Evolutionary conservation across 208 protist genomes (phyloP).

Genomic region (Naegleria fowleri): DNA sequence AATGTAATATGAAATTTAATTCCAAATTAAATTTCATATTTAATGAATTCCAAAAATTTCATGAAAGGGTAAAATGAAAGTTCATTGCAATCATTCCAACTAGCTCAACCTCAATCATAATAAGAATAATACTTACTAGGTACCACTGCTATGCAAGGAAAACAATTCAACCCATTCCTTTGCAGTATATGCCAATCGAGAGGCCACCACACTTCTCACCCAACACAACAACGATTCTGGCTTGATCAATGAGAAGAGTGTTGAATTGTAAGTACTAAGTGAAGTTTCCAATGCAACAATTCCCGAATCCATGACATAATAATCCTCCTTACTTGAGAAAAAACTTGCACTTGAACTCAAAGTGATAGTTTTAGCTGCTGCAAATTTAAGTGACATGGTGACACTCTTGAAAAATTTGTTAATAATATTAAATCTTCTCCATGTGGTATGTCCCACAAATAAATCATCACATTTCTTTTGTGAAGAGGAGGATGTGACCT

Average conservation of each 20-base stretch:
- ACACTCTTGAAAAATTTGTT: conserved; percentile 21
- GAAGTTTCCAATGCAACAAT: not conserved
- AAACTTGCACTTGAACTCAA: not conserved
- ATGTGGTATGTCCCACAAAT: conserved; percentile 25
- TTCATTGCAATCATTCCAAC: too few relatives aligned
- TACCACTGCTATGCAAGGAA: not conserved
- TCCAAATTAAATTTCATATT: not conserved
- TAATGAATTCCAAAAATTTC: too few relatives aligned
- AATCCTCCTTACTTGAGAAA: not conserved
- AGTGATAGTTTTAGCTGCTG: not conserved
- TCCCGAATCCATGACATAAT: not conserved
- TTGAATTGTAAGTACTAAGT: not conserved
- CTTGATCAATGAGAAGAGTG: not conserved
- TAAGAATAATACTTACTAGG: not conserved
- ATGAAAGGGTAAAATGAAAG: too few relatives aligned
- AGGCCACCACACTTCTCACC: not conserved
- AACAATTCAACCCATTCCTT: not conserved
- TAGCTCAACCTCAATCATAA: too few relatives aligned
- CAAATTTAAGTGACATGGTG: not conserved
- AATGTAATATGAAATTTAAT: not conserved
- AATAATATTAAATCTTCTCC: conserved; percentile 27
- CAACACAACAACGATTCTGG: not conserved
- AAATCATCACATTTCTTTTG: conserved; percentile 31
- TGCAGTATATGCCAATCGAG: not conserved
- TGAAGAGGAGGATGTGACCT: not conserved